These are phyloP conservation scores for Fusarium nisikadoi DNA, from an alignment of 2,329 filamentous ascomycete genomes.

Conservation along the genomic window DNA sequence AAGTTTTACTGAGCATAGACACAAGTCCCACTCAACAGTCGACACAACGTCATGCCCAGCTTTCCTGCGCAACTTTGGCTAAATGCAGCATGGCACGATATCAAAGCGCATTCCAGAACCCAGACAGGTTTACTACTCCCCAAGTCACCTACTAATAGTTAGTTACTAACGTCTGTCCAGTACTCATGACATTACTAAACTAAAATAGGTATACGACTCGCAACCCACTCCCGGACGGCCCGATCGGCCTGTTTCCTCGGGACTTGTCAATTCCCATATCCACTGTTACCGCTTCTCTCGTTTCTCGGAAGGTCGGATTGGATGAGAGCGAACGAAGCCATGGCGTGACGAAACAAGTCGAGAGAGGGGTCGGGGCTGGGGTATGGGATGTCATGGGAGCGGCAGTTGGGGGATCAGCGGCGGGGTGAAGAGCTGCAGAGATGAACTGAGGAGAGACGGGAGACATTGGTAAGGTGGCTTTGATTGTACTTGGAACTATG, in stretches of 20 bases:
- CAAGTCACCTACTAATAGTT: background rate
- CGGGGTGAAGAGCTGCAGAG: background rate
- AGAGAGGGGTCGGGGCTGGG: slow-evolving; percentile 2
- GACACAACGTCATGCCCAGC: background rate
- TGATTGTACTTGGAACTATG: background rate
- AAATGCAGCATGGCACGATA: background rate
- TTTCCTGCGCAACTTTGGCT: background rate
- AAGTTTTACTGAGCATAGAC: background rate
- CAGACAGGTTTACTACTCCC: background rate
- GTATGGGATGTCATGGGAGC: slow-evolving; percentile 15
- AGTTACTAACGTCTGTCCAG: background rate
- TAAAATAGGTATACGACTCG: background rate
- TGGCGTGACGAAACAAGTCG: slow-evolving; percentile 6
- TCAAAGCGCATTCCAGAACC: background rate
- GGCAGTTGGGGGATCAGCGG: slow-evolving; percentile 23
- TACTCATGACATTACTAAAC: background rate
- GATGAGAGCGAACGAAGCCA: background rate
- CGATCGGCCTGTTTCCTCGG: slow-evolving; percentile 7
- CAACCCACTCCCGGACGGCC: background rate
- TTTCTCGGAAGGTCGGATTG: background rate
- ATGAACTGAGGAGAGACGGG: background rate
- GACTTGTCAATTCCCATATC: background rate
- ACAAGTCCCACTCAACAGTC: background rate
- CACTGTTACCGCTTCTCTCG: background rate
- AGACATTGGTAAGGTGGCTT: background rate